These are phyloP conservation scores for Saccharomycopsis fodiens DNA, from an alignment of 805 yeast genomes.

Conservation along the genomic window DNA sequence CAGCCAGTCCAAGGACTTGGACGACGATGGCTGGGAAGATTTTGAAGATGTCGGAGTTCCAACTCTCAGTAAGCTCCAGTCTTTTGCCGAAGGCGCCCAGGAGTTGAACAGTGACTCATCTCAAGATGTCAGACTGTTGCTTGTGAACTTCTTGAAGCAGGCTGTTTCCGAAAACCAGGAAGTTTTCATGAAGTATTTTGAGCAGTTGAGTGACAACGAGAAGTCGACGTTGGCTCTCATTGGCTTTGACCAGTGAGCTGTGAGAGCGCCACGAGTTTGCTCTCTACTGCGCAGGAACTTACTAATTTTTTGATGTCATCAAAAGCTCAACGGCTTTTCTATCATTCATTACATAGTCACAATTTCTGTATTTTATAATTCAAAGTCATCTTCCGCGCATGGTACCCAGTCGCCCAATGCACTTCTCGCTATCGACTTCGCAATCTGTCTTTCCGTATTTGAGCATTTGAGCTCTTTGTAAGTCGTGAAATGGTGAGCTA, in stretches of 20 bases:
- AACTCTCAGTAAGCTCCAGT: constrained; percentile 52
- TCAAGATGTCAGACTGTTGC: constrained; percentile 28
- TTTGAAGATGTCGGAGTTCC: constrained; percentile 59
- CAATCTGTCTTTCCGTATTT: background rate
- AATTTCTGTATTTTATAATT: no score
- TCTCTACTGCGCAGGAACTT: no score
- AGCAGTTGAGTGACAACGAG: constrained; percentile 38
- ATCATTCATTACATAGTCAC: no score
- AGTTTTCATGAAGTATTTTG: constrained; percentile 37
- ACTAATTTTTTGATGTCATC: no score
- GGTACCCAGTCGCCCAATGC: constrained; percentile 10
- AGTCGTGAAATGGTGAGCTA: background rate
- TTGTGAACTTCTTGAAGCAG: constrained; percentile 41
- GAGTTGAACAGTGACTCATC: constrained; percentile 27
- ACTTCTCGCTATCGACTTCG: constrained; percentile 2
- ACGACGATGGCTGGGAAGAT: constrained; percentile 68
- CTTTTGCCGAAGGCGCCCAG: constrained; percentile 31
- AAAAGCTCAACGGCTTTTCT: no score
- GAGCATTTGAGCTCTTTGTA: background rate
- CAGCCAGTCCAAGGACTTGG: constrained; percentile 28
- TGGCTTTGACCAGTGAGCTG: constrained; percentile 24
- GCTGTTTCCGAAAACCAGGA: constrained; percentile 38
- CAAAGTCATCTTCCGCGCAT: constrained; percentile 5
- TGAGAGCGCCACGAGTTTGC: background rate
- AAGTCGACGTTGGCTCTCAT: constrained; percentile 36